phyloP scores from a whole-genome alignment of 768 basidiomycete genomes.

The Collybia sordida region DNA sequence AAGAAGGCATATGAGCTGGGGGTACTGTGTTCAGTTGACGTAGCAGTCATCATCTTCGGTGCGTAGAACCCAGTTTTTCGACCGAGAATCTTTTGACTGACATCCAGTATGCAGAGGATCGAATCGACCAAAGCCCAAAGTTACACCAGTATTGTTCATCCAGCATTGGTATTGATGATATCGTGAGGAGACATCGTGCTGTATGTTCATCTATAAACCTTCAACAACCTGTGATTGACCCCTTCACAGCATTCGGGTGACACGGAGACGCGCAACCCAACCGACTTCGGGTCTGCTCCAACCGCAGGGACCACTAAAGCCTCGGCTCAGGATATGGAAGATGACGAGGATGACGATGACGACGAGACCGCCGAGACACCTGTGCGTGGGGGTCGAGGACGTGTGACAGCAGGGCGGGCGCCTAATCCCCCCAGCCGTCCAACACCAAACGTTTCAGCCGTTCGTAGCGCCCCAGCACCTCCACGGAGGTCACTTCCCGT shows the following conservation, averaged over 20 bases:
- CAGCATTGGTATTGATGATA: constrained; percentile 53
- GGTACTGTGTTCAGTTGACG: constrained; percentile 85
- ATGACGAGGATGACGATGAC: constrained; percentile 26
- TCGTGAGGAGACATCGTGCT: constrained; percentile 66
- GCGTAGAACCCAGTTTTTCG: constrained; percentile 10
- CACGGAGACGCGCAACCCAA: constrained; percentile 44
- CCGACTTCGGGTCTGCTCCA: constrained; percentile 41
- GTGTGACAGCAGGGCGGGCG: too few species aligned
- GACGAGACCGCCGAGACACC: too few species aligned
- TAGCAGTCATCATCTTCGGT: constrained; percentile 85
- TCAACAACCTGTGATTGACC: constrained; percentile 6
- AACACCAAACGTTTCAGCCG: too few species aligned
- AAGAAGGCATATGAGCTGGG: constrained; percentile 91
- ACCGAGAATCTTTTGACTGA: constrained; percentile 37
- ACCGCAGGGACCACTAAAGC: constrained; percentile 30
- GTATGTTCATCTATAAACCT: constrained; percentile 24
- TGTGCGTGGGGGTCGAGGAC: too few species aligned
- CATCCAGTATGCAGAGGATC: constrained; percentile 52
- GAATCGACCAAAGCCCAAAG: constrained; percentile 76
- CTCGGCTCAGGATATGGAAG: constrained; percentile 36
- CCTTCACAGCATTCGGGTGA: constrained; percentile 45
- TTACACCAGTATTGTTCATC: constrained; percentile 80
- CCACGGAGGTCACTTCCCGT: too few species aligned
- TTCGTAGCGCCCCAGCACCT: too few species aligned
- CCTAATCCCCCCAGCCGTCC: too few species aligned